phyloP scores from a whole-genome alignment of 164 flowering plant genomes.

The Cinnamomum chago region DNA sequence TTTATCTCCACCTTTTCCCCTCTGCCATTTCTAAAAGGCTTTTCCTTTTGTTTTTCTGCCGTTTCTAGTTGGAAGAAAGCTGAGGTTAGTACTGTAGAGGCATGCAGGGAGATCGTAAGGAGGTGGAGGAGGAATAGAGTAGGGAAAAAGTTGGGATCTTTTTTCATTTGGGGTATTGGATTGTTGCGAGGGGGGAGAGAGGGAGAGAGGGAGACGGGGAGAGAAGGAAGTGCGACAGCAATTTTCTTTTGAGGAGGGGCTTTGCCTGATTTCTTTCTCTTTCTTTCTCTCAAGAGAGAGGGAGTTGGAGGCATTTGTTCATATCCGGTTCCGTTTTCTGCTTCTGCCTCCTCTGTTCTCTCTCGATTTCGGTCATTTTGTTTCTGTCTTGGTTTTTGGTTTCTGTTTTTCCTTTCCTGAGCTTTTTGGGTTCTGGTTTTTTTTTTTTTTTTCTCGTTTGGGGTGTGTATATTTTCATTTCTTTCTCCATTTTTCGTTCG shows the following conservation, averaged over 20 bases:
- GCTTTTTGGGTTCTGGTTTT: constrained; percentile 2
- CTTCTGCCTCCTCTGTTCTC: constrained; percentile 53
- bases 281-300: constrained; percentile 63
- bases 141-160: constrained; percentile 5
- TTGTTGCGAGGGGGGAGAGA: background rate
- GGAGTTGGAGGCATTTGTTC: constrained; percentile 48
- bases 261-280: constrained; percentile 57
- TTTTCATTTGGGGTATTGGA: constrained; percentile 6
- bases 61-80: background rate
- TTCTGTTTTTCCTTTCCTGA: background rate
- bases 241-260: background rate
- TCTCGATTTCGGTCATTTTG: constrained; percentile 9
- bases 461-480: background rate
- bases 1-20: constrained; percentile 35
- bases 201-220: constrained; percentile 34
- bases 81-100: constrained; percentile 14
- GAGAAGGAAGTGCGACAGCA: constrained; percentile 46
- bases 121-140: no score
- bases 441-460: background rate
- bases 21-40: constrained; percentile 10
- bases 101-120: constrained; percentile 32
- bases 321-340: constrained; percentile 22
- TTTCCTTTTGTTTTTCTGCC: constrained; percentile 14
- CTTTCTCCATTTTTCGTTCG: background rate
- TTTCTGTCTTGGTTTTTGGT: constrained; percentile 3